Evolutionary conservation across 495 filamentous ascomycete species (phyloP), one percentile per base, ranked within the genome.

Genomic region (Cetradonia linearis): DNA sequence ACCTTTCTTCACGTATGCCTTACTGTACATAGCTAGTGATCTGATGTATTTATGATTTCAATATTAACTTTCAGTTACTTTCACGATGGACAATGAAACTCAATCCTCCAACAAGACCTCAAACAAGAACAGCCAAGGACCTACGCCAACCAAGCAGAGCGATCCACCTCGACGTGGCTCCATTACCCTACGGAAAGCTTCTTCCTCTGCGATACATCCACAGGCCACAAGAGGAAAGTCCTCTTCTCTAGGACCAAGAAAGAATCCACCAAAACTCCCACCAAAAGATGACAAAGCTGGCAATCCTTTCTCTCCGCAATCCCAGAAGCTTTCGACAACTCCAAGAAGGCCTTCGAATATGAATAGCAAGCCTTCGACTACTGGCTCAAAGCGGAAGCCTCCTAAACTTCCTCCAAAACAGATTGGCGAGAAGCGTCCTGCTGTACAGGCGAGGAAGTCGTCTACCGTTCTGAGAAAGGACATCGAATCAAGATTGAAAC

Each of bases 251-350:
- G 34, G 38, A n/a, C 47, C 34, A 16, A 53, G 20, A 11, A 60
- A 59, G 16, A 38, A 31, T 4, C 34, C 34, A 27, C 34, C 58
- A 5, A 60, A 60, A 36, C 47, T 50, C 5, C 47, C 25, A 11
- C 47, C 47, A 0, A 60, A 38, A 42, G 10, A 52, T 30, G 50
- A 40, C 16, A 60, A 60, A 10, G 34, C 34, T 5, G 36, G 4
- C 2, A 31, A 37, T n/a, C 18, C 48, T 18, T 13, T 25, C 2
- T 44, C 47, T 9, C 34, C 37, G 16, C 28, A 60, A 38, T 30
- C 47, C 31, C 46, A 47, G 25, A 60, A 60, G 36, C 36, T 47
- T 33, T 60, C 58, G 33, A 25, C 50, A 60, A 31, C 48, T 4
- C 27, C 48, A 18, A 53, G 48, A 38, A 60, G 50, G 34, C 27